phyloP scores from a whole-genome alignment of 169 alveolate species.

The Theileria parva region DNA sequence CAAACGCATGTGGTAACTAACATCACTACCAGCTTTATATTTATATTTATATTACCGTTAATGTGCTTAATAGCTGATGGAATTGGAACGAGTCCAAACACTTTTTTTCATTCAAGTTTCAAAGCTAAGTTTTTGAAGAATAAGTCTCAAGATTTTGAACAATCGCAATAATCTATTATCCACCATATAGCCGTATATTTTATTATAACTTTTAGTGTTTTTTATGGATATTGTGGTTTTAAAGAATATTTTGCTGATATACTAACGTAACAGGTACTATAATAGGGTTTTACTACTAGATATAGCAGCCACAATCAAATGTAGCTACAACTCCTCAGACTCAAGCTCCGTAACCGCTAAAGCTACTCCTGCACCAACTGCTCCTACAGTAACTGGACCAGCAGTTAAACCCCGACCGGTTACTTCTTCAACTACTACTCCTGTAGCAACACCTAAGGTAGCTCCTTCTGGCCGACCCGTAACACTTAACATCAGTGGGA shows the following conservation, averaged over 20 bases:
- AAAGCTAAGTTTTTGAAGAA: constrained; percentile 41
- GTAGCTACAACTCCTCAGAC: not conserved
- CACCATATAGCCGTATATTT: not conserved
- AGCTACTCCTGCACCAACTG: not conserved
- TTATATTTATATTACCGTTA: not conserved
- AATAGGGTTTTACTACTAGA: not conserved
- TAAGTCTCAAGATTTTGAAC: not conserved
- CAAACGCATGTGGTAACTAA: constrained; percentile 72
- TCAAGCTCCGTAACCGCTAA: not conserved
- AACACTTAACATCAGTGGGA: too few relatives aligned
- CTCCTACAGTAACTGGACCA: too few relatives aligned
- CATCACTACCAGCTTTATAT: not conserved
- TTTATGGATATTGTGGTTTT: not conserved
- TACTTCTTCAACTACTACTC: too few relatives aligned
- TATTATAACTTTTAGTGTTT: not conserved
- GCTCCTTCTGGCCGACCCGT: too few relatives aligned
- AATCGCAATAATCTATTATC: not conserved
- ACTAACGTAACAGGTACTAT: not conserved
- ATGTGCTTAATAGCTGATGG: constrained; percentile 76
- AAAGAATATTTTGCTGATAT: not conserved
- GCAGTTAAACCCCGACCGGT: too few relatives aligned
- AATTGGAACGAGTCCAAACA: constrained; percentile 88
- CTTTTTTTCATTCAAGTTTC: constrained; percentile 77
- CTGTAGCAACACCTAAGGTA: not conserved
- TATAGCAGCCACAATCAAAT: not conserved